Evolutionary conservation across 768 basidiomycete species (phyloP).

Genomic region (Hygrophoropsis aurantiaca): DNA sequence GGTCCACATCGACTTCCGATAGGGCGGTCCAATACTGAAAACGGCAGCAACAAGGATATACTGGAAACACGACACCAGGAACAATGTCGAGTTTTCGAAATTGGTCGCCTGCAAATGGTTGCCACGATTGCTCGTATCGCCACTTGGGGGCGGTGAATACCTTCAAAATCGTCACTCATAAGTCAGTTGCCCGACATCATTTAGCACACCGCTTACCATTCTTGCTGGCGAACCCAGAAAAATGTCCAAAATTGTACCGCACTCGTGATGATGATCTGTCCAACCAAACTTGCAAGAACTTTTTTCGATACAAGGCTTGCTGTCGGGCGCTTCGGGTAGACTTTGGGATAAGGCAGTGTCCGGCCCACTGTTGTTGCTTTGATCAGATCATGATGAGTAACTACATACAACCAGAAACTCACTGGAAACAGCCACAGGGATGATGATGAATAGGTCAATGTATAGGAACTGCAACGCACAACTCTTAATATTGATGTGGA

Average conservation of each 20-base stretch:
- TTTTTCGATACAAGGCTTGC: constrained; percentile 95
- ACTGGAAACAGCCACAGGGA: constrained; percentile 96
- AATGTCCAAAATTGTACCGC: constrained; percentile 84
- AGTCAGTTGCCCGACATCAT: neutral
- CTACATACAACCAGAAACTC: constrained; percentile 30
- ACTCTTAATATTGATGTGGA: constrained; percentile 5
- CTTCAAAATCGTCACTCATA: constrained; percentile 35
- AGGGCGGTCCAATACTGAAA: constrained; percentile 97
- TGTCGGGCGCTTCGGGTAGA: constrained; percentile 89
- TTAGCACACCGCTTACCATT: constrained; percentile 56
- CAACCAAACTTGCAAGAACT: constrained; percentile 89
- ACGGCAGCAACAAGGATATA: constrained; percentile 96
- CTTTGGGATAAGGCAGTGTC: constrained; percentile 83
- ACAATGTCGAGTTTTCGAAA: constrained; percentile 90
- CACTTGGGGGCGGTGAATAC: constrained; percentile 71
- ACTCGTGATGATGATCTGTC: constrained; percentile 87
- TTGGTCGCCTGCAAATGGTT: constrained; percentile 82
- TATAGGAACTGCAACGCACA: constrained; percentile 73
- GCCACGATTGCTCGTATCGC: constrained; percentile 47
- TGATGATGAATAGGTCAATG: constrained; percentile 97
- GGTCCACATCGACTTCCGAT: constrained; percentile 91
- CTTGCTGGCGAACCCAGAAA: constrained; percentile 81
- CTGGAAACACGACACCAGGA: constrained; percentile 96
- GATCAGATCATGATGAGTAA: constrained; percentile 3
- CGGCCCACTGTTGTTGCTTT: constrained; percentile 73